phyloP scores from a whole-genome alignment of 2,329 filamentous ascomycete genomes.

The Penicillium sp. region DNA sequence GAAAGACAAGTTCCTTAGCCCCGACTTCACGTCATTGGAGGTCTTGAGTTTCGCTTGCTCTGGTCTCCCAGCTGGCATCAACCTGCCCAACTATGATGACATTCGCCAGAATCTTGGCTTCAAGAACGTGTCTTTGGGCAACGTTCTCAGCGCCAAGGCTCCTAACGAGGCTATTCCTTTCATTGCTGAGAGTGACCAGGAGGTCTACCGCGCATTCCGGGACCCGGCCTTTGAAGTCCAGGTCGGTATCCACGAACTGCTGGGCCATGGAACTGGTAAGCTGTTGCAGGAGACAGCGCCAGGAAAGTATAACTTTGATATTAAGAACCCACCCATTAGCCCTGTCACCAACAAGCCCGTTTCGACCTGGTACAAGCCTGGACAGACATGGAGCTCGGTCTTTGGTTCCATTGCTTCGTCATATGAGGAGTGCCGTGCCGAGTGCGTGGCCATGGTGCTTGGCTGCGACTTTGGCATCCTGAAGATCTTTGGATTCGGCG shows the following conservation, averaged over 20 bases:
- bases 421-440: slow-evolving; percentile 93
- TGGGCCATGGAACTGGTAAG: slow-evolving; percentile 89
- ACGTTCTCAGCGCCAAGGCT: slow-evolving; percentile 86
- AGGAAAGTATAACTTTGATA: slow-evolving; percentile 85
- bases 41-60: slow-evolving; percentile 75
- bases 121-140: slow-evolving; percentile 79
- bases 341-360: slow-evolving; percentile 76
- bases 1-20: slow-evolving; percentile 91
- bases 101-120: slow-evolving; percentile 63
- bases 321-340: slow-evolving; percentile 73
- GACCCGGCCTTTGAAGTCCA: slow-evolving; percentile 92
- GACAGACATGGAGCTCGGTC: slow-evolving; percentile 90
- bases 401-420: slow-evolving; percentile 84
- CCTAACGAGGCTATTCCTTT: slow-evolving; percentile 92
- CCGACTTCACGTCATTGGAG: slow-evolving; percentile 93
- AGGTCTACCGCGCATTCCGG: slow-evolving; percentile 75
- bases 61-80: slow-evolving; percentile 61
- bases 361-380: slow-evolving; percentile 86
- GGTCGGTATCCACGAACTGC: slow-evolving; percentile 88
- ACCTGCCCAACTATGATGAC: slow-evolving; percentile 57
- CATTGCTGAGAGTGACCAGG: slow-evolving; percentile 73
- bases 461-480: slow-evolving; percentile 85
- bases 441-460: slow-evolving; percentile 89
- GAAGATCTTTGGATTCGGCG: slow-evolving; percentile 86
- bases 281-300: slow-evolving; percentile 83